Base-by-base conservation (phyloP, 106 monocot genomes). In the Acorus gramineus region DNA sequence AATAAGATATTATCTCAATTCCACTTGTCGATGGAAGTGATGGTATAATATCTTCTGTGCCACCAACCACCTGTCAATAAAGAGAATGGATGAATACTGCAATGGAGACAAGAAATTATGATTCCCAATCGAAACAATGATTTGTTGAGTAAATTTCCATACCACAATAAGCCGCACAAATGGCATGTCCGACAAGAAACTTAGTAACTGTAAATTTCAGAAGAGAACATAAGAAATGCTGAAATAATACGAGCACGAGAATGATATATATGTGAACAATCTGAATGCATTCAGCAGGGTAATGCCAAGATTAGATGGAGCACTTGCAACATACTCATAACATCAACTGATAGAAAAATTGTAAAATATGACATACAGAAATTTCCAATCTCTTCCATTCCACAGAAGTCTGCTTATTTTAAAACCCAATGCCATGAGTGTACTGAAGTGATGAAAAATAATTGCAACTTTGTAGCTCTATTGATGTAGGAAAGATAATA, bases 151-250 rank as follows among this genome's bases (percentile, higher is more conserved):
- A 62, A 8, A 9, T 14, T 46, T 5, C 47, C 79, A 73, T 78
- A 98, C 98, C 88, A 92, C 98, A 55, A 98, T 86, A 11, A 98
- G 73, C 8, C 75, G 98, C 44, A 89, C 83, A 68, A 81, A 85
- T 47, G 85, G 87, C 52, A 98, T 92, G 51, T 86, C 65, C 43
- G 79, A 62, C 66, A 83, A 71, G 74, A 81, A 98, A 74, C 89
- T 91, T 68, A 92, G 69, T 68, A 98, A 59, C 98, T 98, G 90
- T 74, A 76, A 80, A 57, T 61, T 53, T 6, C 7, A 61, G 46
- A 46, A 46, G 2, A 61, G 61, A 46, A 47, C 44, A 61, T 61
- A 47, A 61, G 61, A 49, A 52, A 51, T 42, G 6, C 14, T 10
- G 43, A 48, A 8, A 14, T 12, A 0, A 53, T 5, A 61, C 52